Evolutionary conservation across 2,329 filamentous ascomycete genomes (phyloP).

Genomic region (Samsoniella hepiali): DNA sequence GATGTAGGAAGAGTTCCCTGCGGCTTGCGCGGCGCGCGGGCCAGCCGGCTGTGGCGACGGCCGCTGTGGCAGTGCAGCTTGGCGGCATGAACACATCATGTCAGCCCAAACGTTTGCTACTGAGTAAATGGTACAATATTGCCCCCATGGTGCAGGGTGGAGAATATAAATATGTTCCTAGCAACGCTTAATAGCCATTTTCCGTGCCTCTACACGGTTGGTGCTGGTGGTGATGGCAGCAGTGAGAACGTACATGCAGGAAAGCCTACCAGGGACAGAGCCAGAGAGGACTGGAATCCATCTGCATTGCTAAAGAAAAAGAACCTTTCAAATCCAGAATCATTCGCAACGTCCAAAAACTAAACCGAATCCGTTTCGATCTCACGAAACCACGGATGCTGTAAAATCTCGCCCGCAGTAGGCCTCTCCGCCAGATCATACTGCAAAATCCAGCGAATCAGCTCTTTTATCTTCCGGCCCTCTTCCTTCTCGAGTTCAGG

Average conservation of each 20-base stretch:
- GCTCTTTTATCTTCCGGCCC: constrained; percentile 24
- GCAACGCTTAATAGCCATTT: too few relatives aligned
- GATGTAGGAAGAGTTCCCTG: background rate
- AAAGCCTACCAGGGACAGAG: too few relatives aligned
- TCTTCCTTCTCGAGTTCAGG: constrained; percentile 28
- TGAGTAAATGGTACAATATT: too few relatives aligned
- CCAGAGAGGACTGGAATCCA: background rate
- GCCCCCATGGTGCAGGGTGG: too few relatives aligned
- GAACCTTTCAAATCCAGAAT: too few relatives aligned
- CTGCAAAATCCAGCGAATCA: constrained; percentile 31
- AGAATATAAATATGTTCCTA: too few relatives aligned
- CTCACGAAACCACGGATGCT: constrained; percentile 29
- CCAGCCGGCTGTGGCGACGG: background rate
- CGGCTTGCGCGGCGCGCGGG: background rate
- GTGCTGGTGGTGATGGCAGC: too few relatives aligned
- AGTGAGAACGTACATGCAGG: too few relatives aligned
- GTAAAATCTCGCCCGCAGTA: constrained; percentile 27
- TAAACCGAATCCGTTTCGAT: background rate
- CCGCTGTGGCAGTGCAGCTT: constrained; percentile 1
- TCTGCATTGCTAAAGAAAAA: background rate
- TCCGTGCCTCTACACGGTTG: too few relatives aligned
- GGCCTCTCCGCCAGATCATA: constrained; percentile 31
- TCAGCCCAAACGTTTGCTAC: too few relatives aligned
- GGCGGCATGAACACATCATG: too few relatives aligned
- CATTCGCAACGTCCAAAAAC: too few relatives aligned